phyloP scores from a whole-genome alignment of 371 early-diverging fungal species.

The Saksenaea vasiformis region DNA sequence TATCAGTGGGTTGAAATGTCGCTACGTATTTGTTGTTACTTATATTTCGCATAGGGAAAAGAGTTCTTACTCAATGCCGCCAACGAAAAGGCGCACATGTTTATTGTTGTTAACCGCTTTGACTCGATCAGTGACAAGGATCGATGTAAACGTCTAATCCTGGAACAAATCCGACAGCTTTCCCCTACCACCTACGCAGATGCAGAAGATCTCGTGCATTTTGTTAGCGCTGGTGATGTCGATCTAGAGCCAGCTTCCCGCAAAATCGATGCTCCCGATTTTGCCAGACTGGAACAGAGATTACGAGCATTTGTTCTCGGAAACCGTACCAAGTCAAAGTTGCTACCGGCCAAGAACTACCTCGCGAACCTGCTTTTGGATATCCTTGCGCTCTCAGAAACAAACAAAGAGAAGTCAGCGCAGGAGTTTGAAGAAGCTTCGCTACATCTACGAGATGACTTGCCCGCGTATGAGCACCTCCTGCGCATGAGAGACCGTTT shows the following conservation, averaged over 20 bases:
- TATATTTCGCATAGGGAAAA: conserved; percentile 63
- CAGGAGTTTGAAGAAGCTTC: conserved; percentile 39
- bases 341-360: conserved; percentile 92
- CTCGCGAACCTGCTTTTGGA: conserved; percentile 80
- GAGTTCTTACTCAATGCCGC: conserved; percentile 95
- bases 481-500: conserved; percentile 56
- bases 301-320: conserved; percentile 92
- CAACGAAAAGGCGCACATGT: conserved; percentile 97
- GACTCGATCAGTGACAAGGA: conserved; percentile 94
- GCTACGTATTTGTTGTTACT: background rate
- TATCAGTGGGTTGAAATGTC: conserved; percentile 68
- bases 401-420: conserved; percentile 52
- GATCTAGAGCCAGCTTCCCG: conserved; percentile 43
- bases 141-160: conserved; percentile 87
- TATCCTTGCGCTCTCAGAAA: conserved; percentile 54
- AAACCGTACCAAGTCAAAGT: conserved; percentile 92
- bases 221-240: conserved; percentile 83
- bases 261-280: conserved; percentile 61
- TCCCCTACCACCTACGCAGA: conserved; percentile 92
- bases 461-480: conserved; percentile 60
- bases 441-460: conserved; percentile 49
- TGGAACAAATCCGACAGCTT: conserved; percentile 92
- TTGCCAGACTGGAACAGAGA: conserved; percentile 79
- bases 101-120: conserved; percentile 96
- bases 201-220: conserved; percentile 93